Base-by-base conservation (phyloP, 306 rosid genomes). In the Medicago ruthenica region DNA sequence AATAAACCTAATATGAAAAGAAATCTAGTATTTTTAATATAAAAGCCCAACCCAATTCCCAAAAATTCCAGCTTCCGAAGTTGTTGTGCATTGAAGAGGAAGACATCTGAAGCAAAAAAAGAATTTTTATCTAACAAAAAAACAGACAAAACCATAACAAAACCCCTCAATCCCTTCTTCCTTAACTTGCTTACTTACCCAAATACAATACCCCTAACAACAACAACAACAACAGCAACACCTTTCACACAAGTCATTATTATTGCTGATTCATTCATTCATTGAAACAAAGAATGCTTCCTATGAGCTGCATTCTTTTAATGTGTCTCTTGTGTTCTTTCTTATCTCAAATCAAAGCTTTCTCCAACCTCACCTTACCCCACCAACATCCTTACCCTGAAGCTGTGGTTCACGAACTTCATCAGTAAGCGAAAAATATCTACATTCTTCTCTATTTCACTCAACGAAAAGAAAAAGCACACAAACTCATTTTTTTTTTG, bases 311-410 rank as follows among this genome's bases (percentile, higher is more conserved):
- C 87, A 88, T 96, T 96, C 89, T 92, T 81, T 83, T 96, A 67
- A 71, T 82, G 21, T 92, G 89, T 65, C 76, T 92, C 73, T 65
- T 85, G 4, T 82, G 75, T 72, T 87, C 77, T 24, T 77, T 85
- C 69, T 71, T 81, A 16, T n/a, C 81, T n/a, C 82, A 67, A 76
- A 70, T 82, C 66, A 60, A 70, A 62, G 97, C 97, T 18, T 40
- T 76, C 87, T 55, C 81, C 83, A 92, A 88, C 69, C 91, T 90
- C 82, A 81, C 89, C 74, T 82, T 88, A 21, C 96, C 94, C 71
- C 93, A 92, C 70, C 97, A 90, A 37, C 96, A 92, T 60, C 93
- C 92, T n/a, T 27, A 84, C 85, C 99, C 99, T 71, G 98, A 96
- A 80, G 63, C 89, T 34, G 90, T 96, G 10, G 97, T 83, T 67